Conservation (phyloP, 345 rosid species). For the Pistacia atlantica region DNA sequence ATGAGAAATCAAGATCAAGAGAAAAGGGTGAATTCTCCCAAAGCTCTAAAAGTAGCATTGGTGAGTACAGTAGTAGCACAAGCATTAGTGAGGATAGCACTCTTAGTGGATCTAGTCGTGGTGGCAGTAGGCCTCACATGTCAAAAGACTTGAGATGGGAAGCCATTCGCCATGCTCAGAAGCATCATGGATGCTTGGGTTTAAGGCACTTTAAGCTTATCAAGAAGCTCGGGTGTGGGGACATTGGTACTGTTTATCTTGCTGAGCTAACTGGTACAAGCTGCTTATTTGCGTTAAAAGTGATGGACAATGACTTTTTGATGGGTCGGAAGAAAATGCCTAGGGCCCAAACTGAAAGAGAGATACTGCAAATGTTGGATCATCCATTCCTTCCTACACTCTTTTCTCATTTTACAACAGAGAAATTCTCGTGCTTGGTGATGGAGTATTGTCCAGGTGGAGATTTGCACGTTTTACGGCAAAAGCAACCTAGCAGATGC, state of each 20-base stretch:
- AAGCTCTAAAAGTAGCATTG: conserved; percentile 83
- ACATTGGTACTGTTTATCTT: conserved; percentile 73
- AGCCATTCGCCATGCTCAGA: conserved; percentile 56
- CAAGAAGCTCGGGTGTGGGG: conserved; percentile 79
- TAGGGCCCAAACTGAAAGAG: conserved; percentile 77
- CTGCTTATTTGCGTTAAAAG: conserved; percentile 73
- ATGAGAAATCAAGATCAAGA: conserved; percentile 54
- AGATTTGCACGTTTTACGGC: conserved; percentile 77
- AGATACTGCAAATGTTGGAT: conserved; percentile 78
- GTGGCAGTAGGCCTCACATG: conserved; percentile 76
- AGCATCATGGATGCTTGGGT: conserved; percentile 60
- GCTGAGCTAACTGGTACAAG: conserved; percentile 60
- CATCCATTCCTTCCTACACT: conserved; percentile 86
- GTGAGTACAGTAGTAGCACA: conserved; percentile 67
- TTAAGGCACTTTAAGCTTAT: conserved; percentile 66
- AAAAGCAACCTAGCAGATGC: conserved; percentile 61
- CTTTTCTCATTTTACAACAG: conserved; percentile 63
- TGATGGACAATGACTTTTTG: conserved; percentile 75
- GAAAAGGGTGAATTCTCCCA: conserved; percentile 74
- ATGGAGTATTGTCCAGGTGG: conserved; percentile 89
- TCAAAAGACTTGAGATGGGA: conserved; percentile 78
- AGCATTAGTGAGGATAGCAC: conserved; percentile 60
- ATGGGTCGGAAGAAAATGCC: conserved; percentile 63
- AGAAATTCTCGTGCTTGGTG: conserved; percentile 68
- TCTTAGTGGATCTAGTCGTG: conserved; percentile 52